Base-by-base conservation (phyloP, 208 protist genomes). In the Trypanosoma mega region DNA sequence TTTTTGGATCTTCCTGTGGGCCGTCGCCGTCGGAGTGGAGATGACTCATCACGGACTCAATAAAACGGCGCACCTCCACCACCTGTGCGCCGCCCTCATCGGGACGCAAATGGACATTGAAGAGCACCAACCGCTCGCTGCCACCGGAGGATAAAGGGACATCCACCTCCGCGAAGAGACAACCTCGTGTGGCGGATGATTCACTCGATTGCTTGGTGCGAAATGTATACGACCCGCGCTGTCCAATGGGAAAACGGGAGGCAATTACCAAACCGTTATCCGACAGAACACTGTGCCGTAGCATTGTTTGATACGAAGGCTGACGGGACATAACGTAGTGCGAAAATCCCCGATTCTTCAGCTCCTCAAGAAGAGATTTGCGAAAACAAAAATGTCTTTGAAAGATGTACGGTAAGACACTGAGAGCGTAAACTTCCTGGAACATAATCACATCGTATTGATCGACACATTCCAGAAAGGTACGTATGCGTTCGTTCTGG, bases 251-350 rank as follows among this genome's bases (percentile, higher is more conserved):
- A 52, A 87, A 92, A 1, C 85, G 76, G 1, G 90, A 96, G 20
- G 81, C 86, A 30, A 96, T 93, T 52, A 96, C 61, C 14, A 96
- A 81, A 23, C 90, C 90, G 63, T 82, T 96, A 66, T 94, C 86
- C 0, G 86, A 90, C 39, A 80, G 61, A 14, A 93, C 72, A 54
- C 77, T 83, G 55, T 90, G 70, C 30, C 69, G 76, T 47, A 93
- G n/a, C 72, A 96, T 90, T 14, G 86, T 93, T 46, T 59, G 29
- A 63, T 92, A 93, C 9, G 85, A 92, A 23, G 86, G 87, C 65
- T 93, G 85, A 9, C 83, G 82, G 0, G 87, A 86, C 26, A 90
- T 86, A 26, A 91, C 87, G 54, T 93, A 92, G 73, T 96, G 75
- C 34, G 66, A 63, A 59, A 94, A 93, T 1, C 90, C 90, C 46